Conservation (phyloP, 768 basidiomycete genomes). For the Lentinula lateritia region DNA sequence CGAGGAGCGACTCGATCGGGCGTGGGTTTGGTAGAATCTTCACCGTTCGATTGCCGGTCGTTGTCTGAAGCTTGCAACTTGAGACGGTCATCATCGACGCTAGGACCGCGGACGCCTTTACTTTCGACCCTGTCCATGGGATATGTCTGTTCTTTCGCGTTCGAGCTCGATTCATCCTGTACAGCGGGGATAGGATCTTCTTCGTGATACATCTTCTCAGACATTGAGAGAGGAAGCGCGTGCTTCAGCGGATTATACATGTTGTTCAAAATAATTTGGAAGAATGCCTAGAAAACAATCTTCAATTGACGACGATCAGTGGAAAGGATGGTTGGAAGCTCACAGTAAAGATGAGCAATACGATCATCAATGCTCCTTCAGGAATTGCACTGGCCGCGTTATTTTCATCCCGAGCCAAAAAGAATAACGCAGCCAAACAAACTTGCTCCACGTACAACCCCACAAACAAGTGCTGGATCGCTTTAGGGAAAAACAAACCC, state of each 20-base stretch:
- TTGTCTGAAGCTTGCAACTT: neutral
- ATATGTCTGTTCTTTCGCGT: neutral
- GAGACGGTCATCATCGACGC: neutral
- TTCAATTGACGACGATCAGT: neutral
- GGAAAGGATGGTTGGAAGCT: constrained; percentile 18
- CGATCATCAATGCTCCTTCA: constrained; percentile 79
- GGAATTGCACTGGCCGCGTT: constrained; percentile 52
- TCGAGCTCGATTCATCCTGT: neutral
- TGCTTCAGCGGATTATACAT: constrained; percentile 77
- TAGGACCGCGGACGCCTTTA: neutral
- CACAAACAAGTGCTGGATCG: constrained; percentile 89
- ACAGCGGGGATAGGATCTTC: constrained; percentile 5
- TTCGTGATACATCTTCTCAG: constrained; percentile 56
- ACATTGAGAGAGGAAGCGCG: constrained; percentile 73
- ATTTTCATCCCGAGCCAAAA: constrained; percentile 64
- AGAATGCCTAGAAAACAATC: constrained; percentile 45
- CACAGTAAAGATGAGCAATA: constrained; percentile 81
- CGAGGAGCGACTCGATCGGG: constrained; percentile 8
- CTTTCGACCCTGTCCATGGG: neutral
- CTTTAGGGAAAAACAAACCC: constrained; percentile 92
- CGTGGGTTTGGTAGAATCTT: constrained; percentile 9
- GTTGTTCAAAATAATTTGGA: constrained; percentile 66
- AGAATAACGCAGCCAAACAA: constrained; percentile 84
- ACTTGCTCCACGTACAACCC: constrained; percentile 90
- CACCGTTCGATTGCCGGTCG: neutral